Base-by-base conservation (phyloP, 1,139 yeast species). In the Yamadazyma blattariae region DNA sequence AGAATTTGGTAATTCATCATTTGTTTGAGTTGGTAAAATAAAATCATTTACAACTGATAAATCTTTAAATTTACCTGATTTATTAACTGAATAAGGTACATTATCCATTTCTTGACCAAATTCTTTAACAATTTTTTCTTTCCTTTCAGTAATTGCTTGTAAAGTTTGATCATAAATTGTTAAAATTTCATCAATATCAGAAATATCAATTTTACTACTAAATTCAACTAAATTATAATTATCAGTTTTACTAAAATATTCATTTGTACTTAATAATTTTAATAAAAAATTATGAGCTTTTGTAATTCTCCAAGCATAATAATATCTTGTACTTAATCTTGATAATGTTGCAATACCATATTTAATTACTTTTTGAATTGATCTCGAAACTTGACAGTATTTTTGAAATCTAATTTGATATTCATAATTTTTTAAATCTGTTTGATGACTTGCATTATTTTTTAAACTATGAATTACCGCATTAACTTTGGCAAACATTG, bases 231-330 rank as follows among this genome's bases (percentile, higher is more conserved):
- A 11, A 4, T 20, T 27, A 5, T 17, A 11, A 20, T 36, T 39
- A 23, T 37, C 37, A 25, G 36, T 23, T 5, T 33, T 29, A 11
- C 41, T 39, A 40, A 57, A 64, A 16, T 59, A 49, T 0, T 50
- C 57, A 29, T 57, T 52, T 3, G 52, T 45, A 2, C 45, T 43
- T 5, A 57, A 40, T 5, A 55, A 40, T 11, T 48, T 50, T 20
- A 64, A 39, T 13, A 67, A 35, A 32, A 51, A 64, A 5, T 52
- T 47, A 34, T 65, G 67, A 2, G 67, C 62, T 40, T 64, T 68
- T 9, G 64, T 52, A 2, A 65, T 52, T 45, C 69, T 56, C 75
- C 75, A 69, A 1, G 75, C 72, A 48, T 62, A 65, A 43, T 65
- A 69, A 42, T 69, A 69, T 34, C 72, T 46, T 31, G 54, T 57